These are phyloP conservation scores for Pythium aphanidermatum DNA, from an alignment of 352 stramenopile species.

Conservation along the genomic window DNA sequence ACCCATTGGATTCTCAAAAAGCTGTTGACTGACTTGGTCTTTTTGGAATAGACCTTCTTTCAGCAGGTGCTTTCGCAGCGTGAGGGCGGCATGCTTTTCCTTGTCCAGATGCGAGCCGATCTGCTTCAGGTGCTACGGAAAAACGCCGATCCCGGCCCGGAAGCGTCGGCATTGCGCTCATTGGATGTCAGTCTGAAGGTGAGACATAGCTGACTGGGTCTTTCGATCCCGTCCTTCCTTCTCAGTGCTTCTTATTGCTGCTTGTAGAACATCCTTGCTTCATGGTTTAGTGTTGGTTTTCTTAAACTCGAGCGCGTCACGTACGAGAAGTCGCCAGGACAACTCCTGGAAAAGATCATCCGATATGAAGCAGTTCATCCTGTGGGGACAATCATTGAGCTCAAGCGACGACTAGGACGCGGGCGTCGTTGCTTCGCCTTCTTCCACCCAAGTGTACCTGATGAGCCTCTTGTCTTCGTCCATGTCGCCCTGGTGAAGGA, in stretches of 20 bases:
- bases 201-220: no score
- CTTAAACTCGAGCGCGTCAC: constrained; percentile 90
- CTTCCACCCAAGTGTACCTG: constrained; percentile 91
- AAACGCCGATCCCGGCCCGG: constrained; percentile 24
- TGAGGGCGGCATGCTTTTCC: constrained; percentile 77
- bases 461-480: constrained; percentile 93
- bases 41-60: constrained; percentile 80
- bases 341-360: constrained; percentile 94
- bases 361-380: constrained; percentile 94
- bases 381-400: constrained; percentile 90
- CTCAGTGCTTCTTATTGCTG: background rate
- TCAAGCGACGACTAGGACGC: constrained; percentile 85
- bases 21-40: background rate
- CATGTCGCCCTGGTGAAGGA: constrained; percentile 90
- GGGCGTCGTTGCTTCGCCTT: constrained; percentile 91
- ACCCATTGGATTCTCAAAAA: background rate
- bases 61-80: constrained; percentile 78
- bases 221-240: background rate
- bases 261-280: constrained; percentile 79
- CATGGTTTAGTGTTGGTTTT: constrained; percentile 92
- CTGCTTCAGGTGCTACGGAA: constrained; percentile 62
- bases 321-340: constrained; percentile 89
- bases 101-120: constrained; percentile 72
- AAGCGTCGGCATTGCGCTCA: constrained; percentile 50
- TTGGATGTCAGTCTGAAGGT: constrained; percentile 77